Evolutionary conservation across 805 yeast species (phyloP).

Genomic region (Starmerella etchellsii): DNA sequence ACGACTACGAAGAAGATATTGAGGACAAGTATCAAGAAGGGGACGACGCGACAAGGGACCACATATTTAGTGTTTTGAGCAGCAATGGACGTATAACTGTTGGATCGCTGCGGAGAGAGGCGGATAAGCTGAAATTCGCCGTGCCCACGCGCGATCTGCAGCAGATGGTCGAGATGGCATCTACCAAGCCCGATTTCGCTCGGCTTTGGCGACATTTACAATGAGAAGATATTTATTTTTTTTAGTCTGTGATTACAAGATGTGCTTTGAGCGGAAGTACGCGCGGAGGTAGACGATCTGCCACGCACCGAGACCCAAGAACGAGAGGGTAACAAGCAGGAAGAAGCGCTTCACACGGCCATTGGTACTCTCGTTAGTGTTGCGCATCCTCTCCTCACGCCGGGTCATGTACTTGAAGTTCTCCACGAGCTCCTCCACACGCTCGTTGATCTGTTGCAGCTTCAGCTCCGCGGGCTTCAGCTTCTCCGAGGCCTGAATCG

Average conservation of each 20-base stretch:
- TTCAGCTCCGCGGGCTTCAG: slow-evolving; percentile 87
- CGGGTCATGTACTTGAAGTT: slow-evolving; percentile 73
- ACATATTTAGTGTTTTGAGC: slow-evolving; percentile 17
- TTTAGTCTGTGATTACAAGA: slow-evolving; percentile 24
- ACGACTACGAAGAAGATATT: neutral
- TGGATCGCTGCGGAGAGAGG: slow-evolving; percentile 20
- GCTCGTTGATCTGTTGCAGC: slow-evolving; percentile 72
- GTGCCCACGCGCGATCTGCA: slow-evolving; percentile 23
- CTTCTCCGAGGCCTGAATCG: slow-evolving; percentile 81
- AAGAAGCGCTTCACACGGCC: slow-evolving; percentile 84
- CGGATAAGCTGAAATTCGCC: slow-evolving; percentile 22
- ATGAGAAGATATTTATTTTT: neutral
- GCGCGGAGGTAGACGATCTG: slow-evolving; percentile 84
- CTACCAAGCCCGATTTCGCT: slow-evolving; percentile 20
- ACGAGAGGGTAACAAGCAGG: slow-evolving; percentile 48
- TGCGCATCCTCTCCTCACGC: slow-evolving; percentile 88
- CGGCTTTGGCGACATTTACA: slow-evolving; percentile 19
- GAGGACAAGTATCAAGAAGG: neutral
- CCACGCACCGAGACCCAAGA: slow-evolving; percentile 77
- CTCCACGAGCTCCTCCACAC: slow-evolving; percentile 64
- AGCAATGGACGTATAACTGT: slow-evolving; percentile 20
- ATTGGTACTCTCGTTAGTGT: slow-evolving; percentile 94
- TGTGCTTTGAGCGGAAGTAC: slow-evolving; percentile 51
- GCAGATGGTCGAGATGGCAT: slow-evolving; percentile 24
- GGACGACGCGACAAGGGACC: slow-evolving; percentile 2